phyloP scores from a whole-genome alignment of 805 yeast species.

The Diddensiella caesifluorescens region DNA sequence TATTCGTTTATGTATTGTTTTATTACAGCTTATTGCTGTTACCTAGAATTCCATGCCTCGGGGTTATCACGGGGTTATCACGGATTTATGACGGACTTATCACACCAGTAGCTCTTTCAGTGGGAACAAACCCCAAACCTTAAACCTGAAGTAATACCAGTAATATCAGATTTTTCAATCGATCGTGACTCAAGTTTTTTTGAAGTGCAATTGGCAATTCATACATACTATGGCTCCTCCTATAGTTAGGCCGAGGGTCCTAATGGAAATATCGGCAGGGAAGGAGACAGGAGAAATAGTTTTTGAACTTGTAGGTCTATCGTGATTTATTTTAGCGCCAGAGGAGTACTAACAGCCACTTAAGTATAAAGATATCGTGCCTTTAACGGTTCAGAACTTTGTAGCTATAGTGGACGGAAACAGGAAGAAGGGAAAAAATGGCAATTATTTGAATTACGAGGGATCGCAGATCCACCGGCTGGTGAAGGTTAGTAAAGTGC shows the following conservation, averaged over 20 bases:
- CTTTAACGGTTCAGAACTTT: constrained; percentile 86
- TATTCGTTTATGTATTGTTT: background rate
- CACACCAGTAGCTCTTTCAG: too few relatives aligned
- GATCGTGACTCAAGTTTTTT: too few relatives aligned
- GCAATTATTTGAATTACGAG: constrained; percentile 67
- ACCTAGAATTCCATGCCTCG: background rate
- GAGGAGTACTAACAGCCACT: background rate
- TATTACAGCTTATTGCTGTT: background rate
- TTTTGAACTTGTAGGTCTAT: constrained; percentile 48
- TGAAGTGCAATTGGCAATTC: too few relatives aligned
- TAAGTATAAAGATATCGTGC: constrained; percentile 47
- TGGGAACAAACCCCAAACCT: too few relatives aligned
- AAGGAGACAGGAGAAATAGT: constrained; percentile 67
- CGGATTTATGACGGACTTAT: background rate
- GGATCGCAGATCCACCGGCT: constrained; percentile 85
- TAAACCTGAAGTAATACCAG: too few relatives aligned
- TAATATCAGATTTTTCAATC: too few relatives aligned
- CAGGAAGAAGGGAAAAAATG: constrained; percentile 57
- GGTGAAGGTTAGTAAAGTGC: constrained; percentile 53
- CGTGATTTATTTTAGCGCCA: background rate
- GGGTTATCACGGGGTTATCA: background rate
- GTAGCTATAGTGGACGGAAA: constrained; percentile 86
- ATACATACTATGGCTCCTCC: too few relatives aligned
- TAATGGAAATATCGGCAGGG: constrained; percentile 72
- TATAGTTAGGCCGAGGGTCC: constrained; percentile 52